These are phyloP conservation scores for Desmodesmus armatus DNA, from an alignment of 139 green algal genomes.

Conservation along the genomic window DNA sequence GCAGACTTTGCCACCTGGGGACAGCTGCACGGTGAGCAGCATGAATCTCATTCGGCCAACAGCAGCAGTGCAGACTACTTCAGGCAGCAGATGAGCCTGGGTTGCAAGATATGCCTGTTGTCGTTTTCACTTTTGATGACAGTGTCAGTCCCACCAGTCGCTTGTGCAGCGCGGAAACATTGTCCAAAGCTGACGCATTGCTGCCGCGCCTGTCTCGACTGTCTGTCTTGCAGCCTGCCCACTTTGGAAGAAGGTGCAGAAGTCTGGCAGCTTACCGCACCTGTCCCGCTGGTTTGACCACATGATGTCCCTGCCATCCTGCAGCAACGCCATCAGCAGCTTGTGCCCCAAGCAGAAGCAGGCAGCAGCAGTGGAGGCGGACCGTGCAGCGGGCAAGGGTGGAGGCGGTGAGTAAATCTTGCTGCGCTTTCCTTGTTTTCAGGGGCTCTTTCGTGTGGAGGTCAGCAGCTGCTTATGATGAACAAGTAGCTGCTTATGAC, in stretches of 20 bases:
- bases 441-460: not conserved
- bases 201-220: too few species aligned
- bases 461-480: not conserved
- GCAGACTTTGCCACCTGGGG: constrained; percentile 93
- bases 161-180: not conserved
- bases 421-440: not conserved
- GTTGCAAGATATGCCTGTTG: too few species aligned
- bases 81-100: too few species aligned
- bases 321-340: constrained; percentile 56
- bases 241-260: constrained; percentile 80
- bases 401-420: constrained; percentile 48
- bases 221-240: constrained; percentile 52
- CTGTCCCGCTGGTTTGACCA: constrained; percentile 87
- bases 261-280: constrained; percentile 67
- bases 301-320: constrained; percentile 56
- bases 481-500: too few species aligned
- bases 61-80: not conserved
- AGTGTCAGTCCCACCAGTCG: not conserved
- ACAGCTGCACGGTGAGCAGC: constrained; percentile 70
- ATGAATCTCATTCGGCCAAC: not conserved
- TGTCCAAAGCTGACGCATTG: not conserved
- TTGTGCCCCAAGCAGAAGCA: constrained; percentile 54
- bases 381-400: constrained; percentile 43
- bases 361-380: constrained; percentile 43
- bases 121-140: too few species aligned